A percentile compares a stretch with the other conserved stretches of the same genome.
Conservation (phyloP, 345 rosid genomes). For the Sisymbrium irio region DNA sequence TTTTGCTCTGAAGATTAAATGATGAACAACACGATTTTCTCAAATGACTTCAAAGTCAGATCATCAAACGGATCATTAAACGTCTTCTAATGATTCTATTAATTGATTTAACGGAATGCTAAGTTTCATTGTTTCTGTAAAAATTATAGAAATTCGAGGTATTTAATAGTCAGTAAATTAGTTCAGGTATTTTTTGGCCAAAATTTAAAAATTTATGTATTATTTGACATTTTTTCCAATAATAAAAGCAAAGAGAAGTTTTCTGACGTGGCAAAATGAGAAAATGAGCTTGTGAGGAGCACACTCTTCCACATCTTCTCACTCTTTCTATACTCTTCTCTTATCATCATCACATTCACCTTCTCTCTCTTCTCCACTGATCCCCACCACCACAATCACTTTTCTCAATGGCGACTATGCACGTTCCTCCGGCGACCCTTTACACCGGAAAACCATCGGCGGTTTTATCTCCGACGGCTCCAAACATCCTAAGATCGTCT, state of each 20-base stretch:
- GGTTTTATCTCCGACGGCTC: conserved; percentile 37
- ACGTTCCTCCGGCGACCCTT: conserved; percentile 20
- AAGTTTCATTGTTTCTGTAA: too few relatives aligned
- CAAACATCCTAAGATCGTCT: conserved; percentile 46
- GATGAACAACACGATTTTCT: too few relatives aligned
- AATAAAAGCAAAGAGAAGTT: not conserved
- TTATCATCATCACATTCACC: conserved; percentile 28
- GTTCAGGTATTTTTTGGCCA: too few relatives aligned
- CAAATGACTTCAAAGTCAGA: too few relatives aligned
- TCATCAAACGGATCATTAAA: too few relatives aligned
- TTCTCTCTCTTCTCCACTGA: not conserved
- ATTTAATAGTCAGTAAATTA: too few relatives aligned
- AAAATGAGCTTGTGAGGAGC: conserved; percentile 23
- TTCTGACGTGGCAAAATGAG: conserved; percentile 18
- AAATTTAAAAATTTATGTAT: too few relatives aligned
- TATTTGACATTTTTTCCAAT: too few relatives aligned
- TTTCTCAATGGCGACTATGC: conserved; percentile 48
- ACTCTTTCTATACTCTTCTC: not conserved
- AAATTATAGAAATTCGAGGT: too few relatives aligned
- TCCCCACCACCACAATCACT: conserved; percentile 5
- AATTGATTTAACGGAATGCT: too few relatives aligned
- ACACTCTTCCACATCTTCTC: conserved; percentile 29
- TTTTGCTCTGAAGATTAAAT: too few relatives aligned
- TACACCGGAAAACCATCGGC: conserved; percentile 22
- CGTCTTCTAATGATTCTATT: too few relatives aligned